These are phyloP conservation scores for Penicillium sp. DNA, from an alignment of 2,329 filamentous ascomycete species.

Conservation along the genomic window DNA sequence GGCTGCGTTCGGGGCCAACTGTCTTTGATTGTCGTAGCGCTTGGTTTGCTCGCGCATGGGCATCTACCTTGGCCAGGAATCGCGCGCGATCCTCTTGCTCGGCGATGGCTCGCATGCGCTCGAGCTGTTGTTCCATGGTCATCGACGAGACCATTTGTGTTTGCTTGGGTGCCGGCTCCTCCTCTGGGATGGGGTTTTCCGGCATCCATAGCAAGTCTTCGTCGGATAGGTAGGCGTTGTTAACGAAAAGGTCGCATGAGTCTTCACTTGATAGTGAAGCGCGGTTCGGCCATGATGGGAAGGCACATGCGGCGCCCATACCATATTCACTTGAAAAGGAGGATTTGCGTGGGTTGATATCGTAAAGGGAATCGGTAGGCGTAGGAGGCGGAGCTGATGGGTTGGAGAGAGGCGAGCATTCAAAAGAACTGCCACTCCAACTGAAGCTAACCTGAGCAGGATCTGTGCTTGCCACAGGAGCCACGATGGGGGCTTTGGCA, in stretches of 20 bases:
- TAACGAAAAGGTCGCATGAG: conserved; percentile 32
- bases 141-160: conserved; percentile 24
- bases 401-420: conserved; percentile 31
- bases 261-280: conserved; percentile 36
- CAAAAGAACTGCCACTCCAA: conserved; percentile 24
- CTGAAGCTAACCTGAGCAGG: conserved; percentile 23
- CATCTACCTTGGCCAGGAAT: conserved; percentile 43
- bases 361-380: conserved; percentile 38
- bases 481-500: conserved; percentile 16
- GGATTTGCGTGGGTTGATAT: conserved; percentile 44
- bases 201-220: conserved; percentile 42
- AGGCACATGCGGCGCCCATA: conserved; percentile 43
- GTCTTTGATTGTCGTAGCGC: conserved; percentile 38
- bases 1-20: conserved; percentile 24
- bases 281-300: conserved; percentile 47
- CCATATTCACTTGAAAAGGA: conserved; percentile 42
- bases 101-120: conserved; percentile 35
- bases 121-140: conserved; percentile 43
- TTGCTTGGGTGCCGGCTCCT: conserved; percentile 22
- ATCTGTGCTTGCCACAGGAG: conserved; percentile 24
- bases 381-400: conserved; percentile 42
- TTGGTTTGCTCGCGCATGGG: conserved; percentile 42
- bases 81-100: conserved; percentile 40
- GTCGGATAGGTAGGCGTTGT: conserved; percentile 44
- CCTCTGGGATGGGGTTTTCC: conserved; percentile 31